Evolutionary conservation across 495 filamentous ascomycete species (phyloP), one percentile per base, ranked within the genome.

Genomic region (Talaromyces borbonicus): DNA sequence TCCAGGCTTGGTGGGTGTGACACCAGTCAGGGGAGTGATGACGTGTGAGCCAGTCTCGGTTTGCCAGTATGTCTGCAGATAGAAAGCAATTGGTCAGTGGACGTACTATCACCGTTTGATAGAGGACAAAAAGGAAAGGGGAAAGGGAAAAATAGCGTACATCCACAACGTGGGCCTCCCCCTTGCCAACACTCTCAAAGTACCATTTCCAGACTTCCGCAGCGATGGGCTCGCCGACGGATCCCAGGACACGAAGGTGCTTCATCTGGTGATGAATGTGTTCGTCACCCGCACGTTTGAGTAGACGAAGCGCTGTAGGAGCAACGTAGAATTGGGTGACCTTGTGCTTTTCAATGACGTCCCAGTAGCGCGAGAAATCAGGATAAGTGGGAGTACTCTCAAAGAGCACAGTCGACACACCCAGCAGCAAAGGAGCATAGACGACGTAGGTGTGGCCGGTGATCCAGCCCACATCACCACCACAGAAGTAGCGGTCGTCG

Each of bases 161-260:
- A 61, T 99, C 93, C 31, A 93, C 83, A 65, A 99, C 72, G 59
- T 97, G 92, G 32, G 88, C 84, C 59, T 90, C 83, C 66, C 90
- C 84, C 66, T 87, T 93, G 56, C 92, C 92, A 30, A 99, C 90
- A 52, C 85, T 77, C 66, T 97, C 87, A 58, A 87, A 90, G 70
- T 99, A 99, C 92, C 92, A 99, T 67, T 96, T 96, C 92, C 92
- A 99, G 29, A 99, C 86, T 63, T 99, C 92, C 15, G 92, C 89
- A 25, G 92, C 92, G 59, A 99, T 99, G 26, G 92, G 92, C 66
- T 99, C 92, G 52, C 92, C 92, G 47, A 99, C 92, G n/a, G 90
- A 95, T 23, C 92, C 92, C 33, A 98, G 73, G 14, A 97, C 79
- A 58, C 92, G 77, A 48, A 98, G 76, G 53, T 82, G 79, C 63